phyloP scores from a whole-genome alignment of 306 rosid genomes.

The Gleditsia sinensis region DNA sequence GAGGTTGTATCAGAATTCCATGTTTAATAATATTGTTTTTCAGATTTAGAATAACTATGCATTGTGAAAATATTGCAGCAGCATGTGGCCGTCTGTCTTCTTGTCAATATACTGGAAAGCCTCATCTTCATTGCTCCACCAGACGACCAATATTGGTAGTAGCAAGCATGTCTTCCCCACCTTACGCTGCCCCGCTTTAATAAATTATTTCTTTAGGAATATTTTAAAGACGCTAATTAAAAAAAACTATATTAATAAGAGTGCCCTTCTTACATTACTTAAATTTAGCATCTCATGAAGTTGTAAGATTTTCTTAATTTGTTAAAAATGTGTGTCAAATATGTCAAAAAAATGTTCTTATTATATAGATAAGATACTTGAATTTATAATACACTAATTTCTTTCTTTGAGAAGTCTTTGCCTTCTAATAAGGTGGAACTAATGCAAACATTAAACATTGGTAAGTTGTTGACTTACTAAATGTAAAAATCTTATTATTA shows the following conservation, averaged over 20 bases:
- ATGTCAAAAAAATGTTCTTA: too few relatives aligned
- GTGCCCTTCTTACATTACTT: too few relatives aligned
- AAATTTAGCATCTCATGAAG: too few relatives aligned
- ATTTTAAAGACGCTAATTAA: not conserved
- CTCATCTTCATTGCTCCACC: not conserved
- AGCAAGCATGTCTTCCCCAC: not conserved
- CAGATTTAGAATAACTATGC: not conserved
- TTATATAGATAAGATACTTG: too few relatives aligned
- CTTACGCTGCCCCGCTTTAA: too few relatives aligned
- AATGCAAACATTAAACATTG: not conserved
- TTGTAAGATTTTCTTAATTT: too few relatives aligned
- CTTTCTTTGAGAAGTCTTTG: not conserved
- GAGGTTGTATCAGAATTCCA: not conserved
- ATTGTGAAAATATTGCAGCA: conserved; percentile 2
- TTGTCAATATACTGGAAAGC: not conserved
- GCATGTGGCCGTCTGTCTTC: not conserved
- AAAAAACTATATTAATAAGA: too few relatives aligned
- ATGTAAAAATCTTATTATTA: too few relatives aligned
- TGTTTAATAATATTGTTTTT: not conserved
- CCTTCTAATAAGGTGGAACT: not conserved
- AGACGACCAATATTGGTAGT: not conserved
- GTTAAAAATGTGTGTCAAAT: too few relatives aligned
- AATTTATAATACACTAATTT: too few relatives aligned
- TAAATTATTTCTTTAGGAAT: too few relatives aligned
- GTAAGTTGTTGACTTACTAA: too few relatives aligned